Base-by-base conservation (phyloP, 805 yeast species). In the Candida awuae region DNA sequence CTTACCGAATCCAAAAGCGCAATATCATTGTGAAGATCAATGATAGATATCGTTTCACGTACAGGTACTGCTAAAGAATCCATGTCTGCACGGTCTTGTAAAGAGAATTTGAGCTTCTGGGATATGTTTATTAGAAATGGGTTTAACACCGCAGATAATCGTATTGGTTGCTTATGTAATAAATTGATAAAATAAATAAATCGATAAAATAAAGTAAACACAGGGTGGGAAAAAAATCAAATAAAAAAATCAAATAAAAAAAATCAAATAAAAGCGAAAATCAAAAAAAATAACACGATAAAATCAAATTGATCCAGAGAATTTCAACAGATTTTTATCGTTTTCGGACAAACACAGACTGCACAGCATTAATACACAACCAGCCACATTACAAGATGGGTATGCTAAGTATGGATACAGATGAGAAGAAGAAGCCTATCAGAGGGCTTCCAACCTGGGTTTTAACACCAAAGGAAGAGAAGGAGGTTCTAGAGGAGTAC, bases 381-480 rank as follows among this genome's bases (percentile, higher is more conserved):
- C 10, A 25, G 28, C 28, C 10, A 25, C n/a, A 25, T 12, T 25
- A 5, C 10, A 25, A 9, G 13, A 25, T 25, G 28, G 28, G 28
- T 25, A 25, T 25, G 28, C n/a, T 25, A 12, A 25, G 28, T 25
- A 25, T 25, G 28, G 28, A 25, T 9, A 25, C 28, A 12, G 38
- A 15, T 14, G 53, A 52, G 54, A 55, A 56, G 27, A 49, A 56
- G 46, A 51, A 53, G 31, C 50, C 56, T 29, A 53, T 55, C 6
- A 56, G 56, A 2, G 63, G 63, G 8, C 61, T 83, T 20, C 94
- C 94, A 1, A 64, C 73, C 10, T 84, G 94, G 94, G 72, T 81
- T 46, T 63, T 84, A 17, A 73, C 84, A 0, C 90, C 92, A 12
- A 71, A 69, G 46, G 92, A 84, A 55, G 94, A 84, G 54, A 77